These are phyloP conservation scores for Corylus heterophylla DNA, from an alignment of 306 rosid species.

Conservation along the genomic window DNA sequence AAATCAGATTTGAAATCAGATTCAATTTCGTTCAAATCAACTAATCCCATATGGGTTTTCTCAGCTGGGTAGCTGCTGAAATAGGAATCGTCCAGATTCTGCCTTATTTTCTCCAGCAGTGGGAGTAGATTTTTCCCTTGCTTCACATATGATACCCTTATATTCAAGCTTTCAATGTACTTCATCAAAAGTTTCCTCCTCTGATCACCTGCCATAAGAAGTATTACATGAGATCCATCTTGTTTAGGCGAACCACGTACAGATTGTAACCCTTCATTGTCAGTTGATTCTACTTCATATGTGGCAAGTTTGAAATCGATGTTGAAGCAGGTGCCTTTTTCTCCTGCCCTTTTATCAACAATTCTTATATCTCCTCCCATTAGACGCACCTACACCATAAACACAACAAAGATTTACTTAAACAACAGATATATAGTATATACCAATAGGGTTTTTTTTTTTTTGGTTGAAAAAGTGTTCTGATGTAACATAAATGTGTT, in stretches of 20 bases:
- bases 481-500: too few relatives aligned
- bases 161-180: slow-evolving; percentile 14
- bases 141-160: slow-evolving; percentile 5
- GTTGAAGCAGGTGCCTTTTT: slow-evolving; percentile 20
- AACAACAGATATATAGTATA: too few relatives aligned
- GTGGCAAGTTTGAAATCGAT: slow-evolving; percentile 1
- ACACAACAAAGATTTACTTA: background rate
- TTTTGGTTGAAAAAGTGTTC: too few relatives aligned
- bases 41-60: background rate
- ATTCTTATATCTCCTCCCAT: slow-evolving; percentile 23
- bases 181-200: background rate
- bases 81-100: background rate
- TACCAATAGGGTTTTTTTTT: too few relatives aligned
- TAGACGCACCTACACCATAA: slow-evolving; percentile 8
- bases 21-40: background rate
- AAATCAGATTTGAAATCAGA: background rate
- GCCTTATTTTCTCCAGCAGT: slow-evolving; percentile 8
- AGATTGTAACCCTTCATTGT: too few relatives aligned
- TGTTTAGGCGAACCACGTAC: background rate
- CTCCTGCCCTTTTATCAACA: slow-evolving; percentile 4
- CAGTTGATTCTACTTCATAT: background rate
- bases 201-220: background rate
- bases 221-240: background rate
- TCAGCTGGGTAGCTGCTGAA: background rate
- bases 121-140: background rate